Evolutionary conservation across 371 early-diverging fungal genomes (phyloP), one percentile per base, ranked within the genome.

Genomic region (Mortierella sp.): DNA sequence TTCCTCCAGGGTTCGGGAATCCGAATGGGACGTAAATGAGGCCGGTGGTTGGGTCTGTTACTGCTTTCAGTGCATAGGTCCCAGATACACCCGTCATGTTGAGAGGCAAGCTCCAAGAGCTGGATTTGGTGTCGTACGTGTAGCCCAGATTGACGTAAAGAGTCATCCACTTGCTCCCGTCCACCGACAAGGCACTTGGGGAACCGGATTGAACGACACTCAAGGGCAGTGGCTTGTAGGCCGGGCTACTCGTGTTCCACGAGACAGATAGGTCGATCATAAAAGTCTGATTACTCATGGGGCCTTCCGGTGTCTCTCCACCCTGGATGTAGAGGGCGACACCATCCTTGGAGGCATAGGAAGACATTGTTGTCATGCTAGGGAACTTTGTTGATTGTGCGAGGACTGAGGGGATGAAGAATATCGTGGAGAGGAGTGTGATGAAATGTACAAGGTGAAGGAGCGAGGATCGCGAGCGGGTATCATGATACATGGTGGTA

Each of bases 21-120:
- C 39, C 59, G 21, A 54, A 59, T 27, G 67, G 67, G 24, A 59
- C 25, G 28, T 66, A 66, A n/a, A 66, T 48, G 22, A 46, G 24
- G 31, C 58, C 60, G 0, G 53, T 54, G 34, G 7, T 27, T 8
- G 67, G 67, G 49, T 66, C 67, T 2, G 55, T 46, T 7, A 49
- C 27, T 1, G 54, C 66, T 9, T 29, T 28, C 0, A 46, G 14
- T 7, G 34, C 54, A 16, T 24, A 31, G 14, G 21, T 14, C 2
- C 12, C 34, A 13, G 22, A 40, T 28, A 6, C 53, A 8, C 17
- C 24, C 2, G 3, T 12, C 2, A 43, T 31, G 10, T 25, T 28
- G 7, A 50, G 47, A 14, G 50, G 28, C 10, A 14, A 25, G 19
- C 31, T 45, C 66, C 66, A 65, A 25, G 47, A 12, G 34, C 21